Base-by-base conservation (phyloP, 352 stramenopile genomes). In the Phytophthora tentaculata region DNA sequence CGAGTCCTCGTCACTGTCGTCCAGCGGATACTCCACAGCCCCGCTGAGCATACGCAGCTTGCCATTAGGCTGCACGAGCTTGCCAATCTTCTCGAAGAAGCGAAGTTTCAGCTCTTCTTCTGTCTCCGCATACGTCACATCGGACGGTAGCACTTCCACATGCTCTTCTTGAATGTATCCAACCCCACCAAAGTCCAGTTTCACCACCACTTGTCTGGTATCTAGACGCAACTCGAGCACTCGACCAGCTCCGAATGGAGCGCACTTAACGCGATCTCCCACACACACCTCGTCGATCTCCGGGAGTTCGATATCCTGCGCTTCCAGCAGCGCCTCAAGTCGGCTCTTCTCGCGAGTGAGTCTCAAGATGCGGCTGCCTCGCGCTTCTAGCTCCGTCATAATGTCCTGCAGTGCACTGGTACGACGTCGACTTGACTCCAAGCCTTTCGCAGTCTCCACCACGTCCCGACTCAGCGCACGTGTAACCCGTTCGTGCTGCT, bases 391-490 rank as follows among this genome's bases (percentile, higher is more conserved):
- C 70, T 94, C 86, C 14, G 67, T 91, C 83, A 94, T 90, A 55
- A 94, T 91, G 45, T 93, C 80, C 55, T 94, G 86, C 23, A 94
- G 67, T 12, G 84, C 83, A 52, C 76, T 91, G 22, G 83, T 92
- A 32, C 86, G 80, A 26, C 86, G 81, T 6, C 86, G 81, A 67
- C 80, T 91, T 14, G 84, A 90, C 56, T 86, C 83, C 51, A 94
- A 64, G 41, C 68, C 71, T 53, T 84, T 86, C 32, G 84, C 83
- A 41, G 76, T 90, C 9, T 67, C 50, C 5, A 80, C 69, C 20
- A 91, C 79, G 20, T 88, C 71, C 17, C 70, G 61, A 43, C 68
- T 71, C 10, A 93, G 61, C 26, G 69, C 65, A 0, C 69, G 76
- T 39, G 84, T 76, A n/a, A 91, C 73, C 23, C 80, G 83, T 22